Evolutionary conservation across 768 basidiomycete genomes (phyloP).

Genomic region (Tubosaeta brunneosetosa): DNA sequence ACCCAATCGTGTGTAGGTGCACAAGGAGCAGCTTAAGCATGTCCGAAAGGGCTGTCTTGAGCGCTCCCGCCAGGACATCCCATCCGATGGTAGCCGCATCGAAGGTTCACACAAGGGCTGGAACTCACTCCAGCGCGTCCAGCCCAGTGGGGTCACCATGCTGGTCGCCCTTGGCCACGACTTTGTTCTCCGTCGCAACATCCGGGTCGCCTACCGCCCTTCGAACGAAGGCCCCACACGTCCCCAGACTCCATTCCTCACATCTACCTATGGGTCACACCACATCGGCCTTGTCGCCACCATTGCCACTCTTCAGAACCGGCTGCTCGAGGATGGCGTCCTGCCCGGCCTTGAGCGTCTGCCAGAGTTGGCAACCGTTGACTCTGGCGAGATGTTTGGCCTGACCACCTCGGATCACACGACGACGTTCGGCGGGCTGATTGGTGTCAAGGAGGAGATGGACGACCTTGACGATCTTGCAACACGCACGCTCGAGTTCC

Average conservation of each 20-base stretch:
- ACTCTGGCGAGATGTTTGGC: background rate
- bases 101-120: conserved; percentile 28
- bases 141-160: conserved; percentile 21
- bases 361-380: background rate
- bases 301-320: background rate
- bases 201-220: conserved; percentile 3
- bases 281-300: background rate
- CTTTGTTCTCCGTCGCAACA: conserved; percentile 20
- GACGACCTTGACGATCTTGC: background rate
- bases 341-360: background rate
- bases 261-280: background rate
- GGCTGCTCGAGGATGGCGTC: background rate
- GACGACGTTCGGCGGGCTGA: background rate
- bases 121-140: conserved; percentile 19
- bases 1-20: conserved; percentile 13
- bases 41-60: conserved; percentile 26
- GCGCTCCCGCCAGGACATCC: conserved; percentile 16
- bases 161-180: conserved; percentile 16
- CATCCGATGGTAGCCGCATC: conserved; percentile 25
- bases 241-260: background rate
- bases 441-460: background rate
- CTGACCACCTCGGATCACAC: background rate
- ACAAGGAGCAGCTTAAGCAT: conserved; percentile 26
- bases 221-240: background rate
- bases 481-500: background rate